Evolutionary conservation across 352 stramenopile genomes (phyloP).

Genomic region (Phytophthora constricta): DNA sequence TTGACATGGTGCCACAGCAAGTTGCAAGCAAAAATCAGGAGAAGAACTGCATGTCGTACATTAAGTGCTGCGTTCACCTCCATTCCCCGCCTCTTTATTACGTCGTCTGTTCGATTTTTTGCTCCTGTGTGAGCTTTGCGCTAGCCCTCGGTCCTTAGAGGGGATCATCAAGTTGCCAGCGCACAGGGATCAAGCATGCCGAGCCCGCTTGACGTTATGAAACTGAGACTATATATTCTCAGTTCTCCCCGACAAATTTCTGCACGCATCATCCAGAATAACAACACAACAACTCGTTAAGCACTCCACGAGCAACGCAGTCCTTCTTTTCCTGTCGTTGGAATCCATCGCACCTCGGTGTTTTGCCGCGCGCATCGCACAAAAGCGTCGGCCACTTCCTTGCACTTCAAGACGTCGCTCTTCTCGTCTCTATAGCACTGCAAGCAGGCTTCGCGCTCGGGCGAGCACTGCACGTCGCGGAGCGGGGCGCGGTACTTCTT

Average conservation of each 20-base stretch:
- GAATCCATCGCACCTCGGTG: constrained; percentile 60
- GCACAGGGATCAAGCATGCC: constrained; percentile 11
- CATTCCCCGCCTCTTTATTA: constrained; percentile 24
- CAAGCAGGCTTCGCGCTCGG: constrained; percentile 80
- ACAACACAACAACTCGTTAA: not conserved
- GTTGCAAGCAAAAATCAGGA: constrained; percentile 2
- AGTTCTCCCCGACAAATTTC: constrained; percentile 79
- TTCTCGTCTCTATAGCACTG: constrained; percentile 89
- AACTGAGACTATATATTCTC: constrained; percentile 17
- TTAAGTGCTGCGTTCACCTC: constrained; percentile 2
- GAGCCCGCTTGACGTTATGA: constrained; percentile 11
- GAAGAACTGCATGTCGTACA: constrained; percentile 21
- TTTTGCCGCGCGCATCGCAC: constrained; percentile 80
- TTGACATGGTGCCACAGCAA: too few relatives aligned
- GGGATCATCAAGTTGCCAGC: constrained; percentile 17
- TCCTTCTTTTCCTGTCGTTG: too few relatives aligned
- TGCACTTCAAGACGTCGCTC: constrained; percentile 82
- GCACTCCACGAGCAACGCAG: too few relatives aligned
- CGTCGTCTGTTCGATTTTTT: constrained; percentile 24
- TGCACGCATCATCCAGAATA: constrained; percentile 19
- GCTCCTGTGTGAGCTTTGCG: constrained; percentile 6
- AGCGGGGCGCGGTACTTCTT: constrained; percentile 87
- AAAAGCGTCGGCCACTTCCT: constrained; percentile 88
- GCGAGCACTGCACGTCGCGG: constrained; percentile 81
- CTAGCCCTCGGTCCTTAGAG: constrained; percentile 23